Conservation (phyloP, 805 yeast species). For the Nakazawaea laoshanensis region DNA sequence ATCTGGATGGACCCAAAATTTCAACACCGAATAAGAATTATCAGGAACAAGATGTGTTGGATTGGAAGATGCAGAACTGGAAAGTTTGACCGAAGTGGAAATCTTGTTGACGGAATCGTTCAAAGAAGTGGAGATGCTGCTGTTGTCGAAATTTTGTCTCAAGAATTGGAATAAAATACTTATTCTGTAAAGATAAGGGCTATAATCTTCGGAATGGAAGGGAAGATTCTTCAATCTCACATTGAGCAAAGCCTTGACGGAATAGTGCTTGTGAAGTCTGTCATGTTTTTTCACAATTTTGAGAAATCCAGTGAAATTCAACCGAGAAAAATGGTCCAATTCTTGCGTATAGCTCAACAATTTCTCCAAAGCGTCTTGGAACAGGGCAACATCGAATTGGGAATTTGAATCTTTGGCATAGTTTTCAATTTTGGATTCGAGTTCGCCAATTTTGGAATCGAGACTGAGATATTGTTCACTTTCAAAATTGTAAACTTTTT, state of each 20-base stretch:
- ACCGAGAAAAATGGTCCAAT: constrained; percentile 80
- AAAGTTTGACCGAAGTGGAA: constrained; percentile 28
- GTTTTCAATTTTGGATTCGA: constrained; percentile 52
- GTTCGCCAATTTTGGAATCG: constrained; percentile 49
- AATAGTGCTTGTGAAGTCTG: constrained; percentile 75
- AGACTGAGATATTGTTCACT: constrained; percentile 58
- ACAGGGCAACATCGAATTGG: constrained; percentile 17
- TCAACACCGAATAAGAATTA: constrained; percentile 49
- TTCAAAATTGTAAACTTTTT: constrained; percentile 72
- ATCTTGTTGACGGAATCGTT: constrained; percentile 39
- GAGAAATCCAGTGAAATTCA: constrained; percentile 90
- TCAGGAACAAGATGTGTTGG: constrained; percentile 8
- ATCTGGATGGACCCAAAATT: constrained; percentile 97
- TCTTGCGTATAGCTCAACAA: constrained; percentile 70
- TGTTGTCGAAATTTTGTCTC: constrained; percentile 47
- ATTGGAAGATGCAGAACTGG: constrained; percentile 22
- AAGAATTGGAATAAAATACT: constrained; percentile 75
- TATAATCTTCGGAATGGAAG: constrained; percentile 89
- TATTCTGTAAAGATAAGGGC: constrained; percentile 78
- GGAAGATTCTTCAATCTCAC: constrained; percentile 85
- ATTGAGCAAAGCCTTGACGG: constrained; percentile 84
- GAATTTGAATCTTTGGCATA: constrained; percentile 15
- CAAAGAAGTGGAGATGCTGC: constrained; percentile 24
- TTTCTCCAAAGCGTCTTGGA: constrained; percentile 67
- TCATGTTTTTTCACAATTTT: constrained; percentile 96